Evolutionary conservation across 2,329 filamentous ascomycete species (phyloP).

Genomic region (Verticillium albo-atrum): DNA sequence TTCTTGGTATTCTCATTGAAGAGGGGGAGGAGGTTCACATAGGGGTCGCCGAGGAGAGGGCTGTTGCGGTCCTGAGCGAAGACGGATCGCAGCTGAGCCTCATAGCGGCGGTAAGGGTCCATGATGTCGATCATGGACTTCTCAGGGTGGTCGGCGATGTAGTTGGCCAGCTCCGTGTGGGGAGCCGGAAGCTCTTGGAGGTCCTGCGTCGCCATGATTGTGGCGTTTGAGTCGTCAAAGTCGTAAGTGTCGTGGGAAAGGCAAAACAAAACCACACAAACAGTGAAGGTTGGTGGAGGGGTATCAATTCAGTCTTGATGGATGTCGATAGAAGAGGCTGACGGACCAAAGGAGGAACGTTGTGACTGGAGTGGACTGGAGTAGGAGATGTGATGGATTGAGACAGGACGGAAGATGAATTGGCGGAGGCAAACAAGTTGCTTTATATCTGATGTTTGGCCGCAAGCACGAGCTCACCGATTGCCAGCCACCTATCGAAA

Average conservation of each 20-base stretch:
- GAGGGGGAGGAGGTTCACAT: slow-evolving; percentile 62
- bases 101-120: slow-evolving; percentile 63
- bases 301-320: not conserved
- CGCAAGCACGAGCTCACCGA: not conserved
- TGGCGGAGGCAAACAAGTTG: not conserved
- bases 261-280: not conserved
- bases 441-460: not conserved
- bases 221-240: not conserved
- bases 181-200: slow-evolving; percentile 43
- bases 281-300: not conserved
- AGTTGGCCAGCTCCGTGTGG: slow-evolving; percentile 39
- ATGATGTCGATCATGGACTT: slow-evolving; percentile 54
- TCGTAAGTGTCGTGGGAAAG: not conserved
- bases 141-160: slow-evolving; percentile 51
- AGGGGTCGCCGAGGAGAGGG: slow-evolving; percentile 48
- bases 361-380: not conserved
- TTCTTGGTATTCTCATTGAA: slow-evolving; percentile 53
- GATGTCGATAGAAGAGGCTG: not conserved
- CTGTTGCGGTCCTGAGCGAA: slow-evolving; percentile 66
- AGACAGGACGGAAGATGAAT: not conserved
- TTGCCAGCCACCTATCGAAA: not conserved
- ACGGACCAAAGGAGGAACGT: not conserved
- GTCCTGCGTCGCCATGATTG: slow-evolving; percentile 28
- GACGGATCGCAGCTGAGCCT: slow-evolving; percentile 59
- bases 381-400: not conserved